Conservation (phyloP, 345 rosid species). For the Stellera chamaejasme region DNA sequence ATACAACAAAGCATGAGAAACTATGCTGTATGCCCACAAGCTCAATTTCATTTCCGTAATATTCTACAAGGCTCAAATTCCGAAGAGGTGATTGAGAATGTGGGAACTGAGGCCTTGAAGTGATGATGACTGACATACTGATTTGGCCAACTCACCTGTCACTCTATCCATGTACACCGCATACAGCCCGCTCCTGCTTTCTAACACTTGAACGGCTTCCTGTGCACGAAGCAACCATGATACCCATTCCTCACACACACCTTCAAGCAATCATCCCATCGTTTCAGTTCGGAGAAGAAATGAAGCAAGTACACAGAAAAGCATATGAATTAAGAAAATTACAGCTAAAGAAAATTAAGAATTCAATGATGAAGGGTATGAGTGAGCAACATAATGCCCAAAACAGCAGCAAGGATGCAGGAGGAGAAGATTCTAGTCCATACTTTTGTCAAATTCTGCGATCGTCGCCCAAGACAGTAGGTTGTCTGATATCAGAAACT, state of each 20-base stretch:
- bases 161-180: slow-evolving; percentile 76
- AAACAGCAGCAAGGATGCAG: neutral
- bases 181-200: slow-evolving; percentile 69
- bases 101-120: slow-evolving; percentile 43
- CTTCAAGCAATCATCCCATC: slow-evolving; percentile 28
- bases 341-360: neutral
- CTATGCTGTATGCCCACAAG: too few relatives aligned
- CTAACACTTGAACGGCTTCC: slow-evolving; percentile 55
- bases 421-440: neutral
- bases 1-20: too few relatives aligned
- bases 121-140: slow-evolving; percentile 37
- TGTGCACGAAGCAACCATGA: slow-evolving; percentile 53
- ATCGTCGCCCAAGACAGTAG: slow-evolving; percentile 44
- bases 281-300: neutral
- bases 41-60: too few relatives aligned
- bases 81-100: slow-evolving; percentile 37
- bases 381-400: neutral
- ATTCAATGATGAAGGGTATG: neutral
- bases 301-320: too few relatives aligned
- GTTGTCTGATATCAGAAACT: slow-evolving; percentile 65
- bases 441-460: slow-evolving; percentile 54
- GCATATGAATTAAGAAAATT: too few relatives aligned
- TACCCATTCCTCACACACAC: slow-evolving; percentile 66
- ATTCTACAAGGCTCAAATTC: neutral
- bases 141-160: slow-evolving; percentile 51